Evolutionary conservation across 768 basidiomycete species (phyloP).

Genomic region (Xerocomellus dryophilus): DNA sequence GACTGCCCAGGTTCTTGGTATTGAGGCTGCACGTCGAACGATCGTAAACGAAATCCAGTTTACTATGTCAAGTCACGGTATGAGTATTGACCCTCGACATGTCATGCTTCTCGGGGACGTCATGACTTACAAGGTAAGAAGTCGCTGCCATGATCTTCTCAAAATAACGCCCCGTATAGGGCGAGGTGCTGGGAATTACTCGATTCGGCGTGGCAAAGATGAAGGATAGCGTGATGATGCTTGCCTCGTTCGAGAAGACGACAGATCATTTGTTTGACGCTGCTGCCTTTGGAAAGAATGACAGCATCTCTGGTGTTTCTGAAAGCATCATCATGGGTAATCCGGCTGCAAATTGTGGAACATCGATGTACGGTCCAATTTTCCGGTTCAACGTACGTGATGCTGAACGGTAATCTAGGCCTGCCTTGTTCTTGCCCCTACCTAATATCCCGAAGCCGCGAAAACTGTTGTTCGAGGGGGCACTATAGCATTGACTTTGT

Average conservation of each 20-base stretch:
- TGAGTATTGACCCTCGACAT: slow-evolving; percentile 98
- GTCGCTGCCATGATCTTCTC: slow-evolving; percentile 1
- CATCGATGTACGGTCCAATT: slow-evolving; percentile 68
- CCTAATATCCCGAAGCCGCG: slow-evolving; percentile 36
- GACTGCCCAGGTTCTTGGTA: slow-evolving; percentile 91
- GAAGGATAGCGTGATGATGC: slow-evolving; percentile 99
- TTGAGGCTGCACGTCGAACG: slow-evolving; percentile 90
- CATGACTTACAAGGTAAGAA: slow-evolving; percentile 89
- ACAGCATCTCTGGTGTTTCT: slow-evolving; percentile 93
- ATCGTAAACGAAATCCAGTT: slow-evolving; percentile 97
- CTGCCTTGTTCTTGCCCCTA: slow-evolving; percentile 32
- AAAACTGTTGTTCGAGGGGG: slow-evolving; percentile 34
- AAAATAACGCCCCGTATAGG: slow-evolving; percentile 44
- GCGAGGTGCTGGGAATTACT: slow-evolving; percentile 96
- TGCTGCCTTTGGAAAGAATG: slow-evolving; percentile 92
- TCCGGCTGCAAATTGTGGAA: slow-evolving; percentile 89
- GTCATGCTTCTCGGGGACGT: slow-evolving; percentile 98
- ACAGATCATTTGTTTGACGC: slow-evolving; percentile 99
- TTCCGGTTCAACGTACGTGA: not conserved
- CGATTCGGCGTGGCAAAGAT: slow-evolving; percentile 99
- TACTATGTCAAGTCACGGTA: slow-evolving; percentile 95
- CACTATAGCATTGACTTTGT: slow-evolving; percentile 16
- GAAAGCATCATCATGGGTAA: slow-evolving; percentile 99
- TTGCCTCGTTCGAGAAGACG: slow-evolving; percentile 99
- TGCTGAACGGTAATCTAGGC: slow-evolving; percentile 26